Evolutionary conservation across 768 basidiomycete species (phyloP).

Genomic region (Tricholoma sp.): DNA sequence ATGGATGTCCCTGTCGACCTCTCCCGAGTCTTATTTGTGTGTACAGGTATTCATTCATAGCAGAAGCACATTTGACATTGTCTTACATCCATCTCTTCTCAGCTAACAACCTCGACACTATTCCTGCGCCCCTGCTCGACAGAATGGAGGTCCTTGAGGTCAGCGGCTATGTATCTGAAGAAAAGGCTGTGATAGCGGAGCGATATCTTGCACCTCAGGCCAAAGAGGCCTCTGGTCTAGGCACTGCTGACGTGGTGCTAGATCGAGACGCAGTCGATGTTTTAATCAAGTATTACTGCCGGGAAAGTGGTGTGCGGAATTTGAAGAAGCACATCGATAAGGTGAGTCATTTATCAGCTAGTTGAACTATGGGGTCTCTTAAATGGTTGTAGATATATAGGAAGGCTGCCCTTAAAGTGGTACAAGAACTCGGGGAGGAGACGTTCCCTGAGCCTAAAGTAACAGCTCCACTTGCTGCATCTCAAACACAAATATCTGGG

Average conservation of each 20-base stretch:
- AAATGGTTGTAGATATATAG: slow-evolving; percentile 74
- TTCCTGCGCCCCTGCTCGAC: slow-evolving; percentile 89
- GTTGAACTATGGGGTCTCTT: neutral
- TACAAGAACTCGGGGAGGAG: slow-evolving; percentile 85
- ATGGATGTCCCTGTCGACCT: slow-evolving; percentile 97
- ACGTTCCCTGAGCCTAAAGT: slow-evolving; percentile 66
- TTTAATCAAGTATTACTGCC: slow-evolving; percentile 94
- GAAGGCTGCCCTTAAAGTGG: slow-evolving; percentile 90
- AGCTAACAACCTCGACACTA: slow-evolving; percentile 90
- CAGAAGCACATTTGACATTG: neutral
- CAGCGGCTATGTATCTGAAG: slow-evolving; percentile 90
- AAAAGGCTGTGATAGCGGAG: slow-evolving; percentile 84
- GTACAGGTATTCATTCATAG: slow-evolving; percentile 45
- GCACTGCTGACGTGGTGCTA: slow-evolving; percentile 76
- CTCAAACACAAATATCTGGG: slow-evolving; percentile 6
- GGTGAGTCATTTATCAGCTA: slow-evolving; percentile 34
- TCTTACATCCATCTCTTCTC: neutral
- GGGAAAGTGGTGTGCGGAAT: slow-evolving; percentile 95
- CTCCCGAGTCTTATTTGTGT: slow-evolving; percentile 94
- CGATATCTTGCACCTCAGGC: slow-evolving; percentile 91
- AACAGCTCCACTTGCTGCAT: slow-evolving; percentile 12
- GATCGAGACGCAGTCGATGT: slow-evolving; percentile 75
- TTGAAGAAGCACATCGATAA: slow-evolving; percentile 99
- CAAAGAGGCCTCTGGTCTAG: slow-evolving; percentile 84
- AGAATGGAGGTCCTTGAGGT: slow-evolving; percentile 97